These are phyloP conservation scores for Lipomyces japonicus DNA, from an alignment of 805 yeast species.

Conservation along the genomic window DNA sequence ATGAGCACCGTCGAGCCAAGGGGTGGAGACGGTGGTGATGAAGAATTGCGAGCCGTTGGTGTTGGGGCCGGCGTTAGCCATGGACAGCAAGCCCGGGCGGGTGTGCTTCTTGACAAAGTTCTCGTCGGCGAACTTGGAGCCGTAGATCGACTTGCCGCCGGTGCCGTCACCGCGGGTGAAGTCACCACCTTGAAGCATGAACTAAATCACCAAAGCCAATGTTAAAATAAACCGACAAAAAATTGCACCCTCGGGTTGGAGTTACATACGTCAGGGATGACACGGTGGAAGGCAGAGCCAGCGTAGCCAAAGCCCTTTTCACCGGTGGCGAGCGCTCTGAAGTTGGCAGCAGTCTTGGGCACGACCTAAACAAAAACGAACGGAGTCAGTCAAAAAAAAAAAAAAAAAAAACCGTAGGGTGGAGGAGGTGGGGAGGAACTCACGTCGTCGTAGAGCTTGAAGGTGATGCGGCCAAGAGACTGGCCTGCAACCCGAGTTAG, in stretches of 20 bases:
- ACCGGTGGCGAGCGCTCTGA: slow-evolving; percentile 83
- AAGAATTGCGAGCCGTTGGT: slow-evolving; percentile 90
- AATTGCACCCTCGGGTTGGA: not conserved
- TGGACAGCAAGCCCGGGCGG: slow-evolving; percentile 65
- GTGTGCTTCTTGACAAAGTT: slow-evolving; percentile 66
- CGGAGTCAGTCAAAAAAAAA: not conserved
- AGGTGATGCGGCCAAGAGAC: slow-evolving; percentile 76
- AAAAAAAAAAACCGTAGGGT: not conserved
- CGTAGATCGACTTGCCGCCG: slow-evolving; percentile 86
- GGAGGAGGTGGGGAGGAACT: slow-evolving; percentile 42
- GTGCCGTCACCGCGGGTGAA: slow-evolving; percentile 82
- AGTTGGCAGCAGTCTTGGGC: slow-evolving; percentile 86
- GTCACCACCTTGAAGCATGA: slow-evolving; percentile 96
- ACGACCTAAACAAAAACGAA: slow-evolving; percentile 38
- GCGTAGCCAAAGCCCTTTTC: slow-evolving; percentile 68
- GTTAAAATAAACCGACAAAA: not conserved
- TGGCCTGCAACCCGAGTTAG: slow-evolving; percentile 39
- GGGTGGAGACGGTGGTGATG: slow-evolving; percentile 84
- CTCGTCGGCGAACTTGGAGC: slow-evolving; percentile 71
- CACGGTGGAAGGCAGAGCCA: slow-evolving; percentile 80
- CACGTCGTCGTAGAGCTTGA: slow-evolving; percentile 87
- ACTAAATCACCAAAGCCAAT: slow-evolving; percentile 71
- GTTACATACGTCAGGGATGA: slow-evolving; percentile 46
- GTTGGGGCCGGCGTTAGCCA: slow-evolving; percentile 72
- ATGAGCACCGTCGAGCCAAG: slow-evolving; percentile 91